Percentiles rank a stretch among this genome's conserved stretches.
Evolutionary conservation across 805 yeast genomes (phyloP).

Genomic region (Yamadazyma paraphyllophila): DNA sequence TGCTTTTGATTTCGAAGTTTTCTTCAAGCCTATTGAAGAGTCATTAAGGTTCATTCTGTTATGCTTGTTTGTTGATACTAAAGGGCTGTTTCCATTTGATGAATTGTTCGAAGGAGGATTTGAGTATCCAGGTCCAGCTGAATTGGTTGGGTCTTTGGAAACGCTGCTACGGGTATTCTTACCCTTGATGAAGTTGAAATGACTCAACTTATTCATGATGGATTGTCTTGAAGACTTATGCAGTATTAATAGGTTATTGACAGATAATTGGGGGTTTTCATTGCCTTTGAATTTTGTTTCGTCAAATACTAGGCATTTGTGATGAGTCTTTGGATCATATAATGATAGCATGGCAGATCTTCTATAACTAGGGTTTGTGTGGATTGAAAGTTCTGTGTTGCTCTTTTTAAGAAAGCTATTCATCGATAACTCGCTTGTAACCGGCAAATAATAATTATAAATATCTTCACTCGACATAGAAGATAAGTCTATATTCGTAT

Average conservation of each 20-base stretch:
- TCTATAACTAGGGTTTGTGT: constrained; percentile 43
- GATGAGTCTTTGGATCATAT: constrained; percentile 35
- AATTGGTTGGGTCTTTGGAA: neutral
- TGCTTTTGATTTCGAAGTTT: constrained; percentile 9
- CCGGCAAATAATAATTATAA: constrained; percentile 23
- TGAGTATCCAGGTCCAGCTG: constrained; percentile 11
- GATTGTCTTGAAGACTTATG: constrained; percentile 34
- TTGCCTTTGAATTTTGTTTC: constrained; percentile 13
- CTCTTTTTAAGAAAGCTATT: constrained; percentile 27
- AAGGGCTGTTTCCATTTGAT: constrained; percentile 5
- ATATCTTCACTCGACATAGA: constrained; percentile 7
- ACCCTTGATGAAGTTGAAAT: constrained; percentile 5
- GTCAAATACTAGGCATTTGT: constrained; percentile 33
- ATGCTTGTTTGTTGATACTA: constrained; percentile 9
- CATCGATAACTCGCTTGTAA: constrained; percentile 21
- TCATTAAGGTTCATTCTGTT: constrained; percentile 40
- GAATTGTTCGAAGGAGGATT: neutral
- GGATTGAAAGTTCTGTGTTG: constrained; percentile 36
- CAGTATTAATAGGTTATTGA: constrained; percentile 36
- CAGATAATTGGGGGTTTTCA: constrained; percentile 38
- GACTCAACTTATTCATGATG: constrained; percentile 12
- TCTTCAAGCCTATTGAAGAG: constrained; percentile 38
- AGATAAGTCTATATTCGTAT: constrained; percentile 18
- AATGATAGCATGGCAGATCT: constrained; percentile 46
- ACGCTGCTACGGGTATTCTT: neutral